A percentile compares a stretch with the other conserved stretches of the same genome.
Conservation (phyloP, 208 protist genomes). For the Jaenimonas drosophilae region DNA sequence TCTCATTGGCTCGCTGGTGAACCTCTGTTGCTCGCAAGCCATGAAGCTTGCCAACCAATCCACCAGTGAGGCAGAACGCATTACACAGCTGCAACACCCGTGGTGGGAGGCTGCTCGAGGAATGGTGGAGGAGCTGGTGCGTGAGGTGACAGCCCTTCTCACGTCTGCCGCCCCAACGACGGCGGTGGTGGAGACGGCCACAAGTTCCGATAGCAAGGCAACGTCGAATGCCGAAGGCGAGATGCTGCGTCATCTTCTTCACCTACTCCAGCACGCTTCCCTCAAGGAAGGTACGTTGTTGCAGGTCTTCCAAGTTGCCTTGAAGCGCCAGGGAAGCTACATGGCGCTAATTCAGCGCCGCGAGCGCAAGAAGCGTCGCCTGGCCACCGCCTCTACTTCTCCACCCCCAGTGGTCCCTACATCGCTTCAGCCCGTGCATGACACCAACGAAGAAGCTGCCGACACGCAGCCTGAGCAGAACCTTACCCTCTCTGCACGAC, state of each 20-base stretch:
- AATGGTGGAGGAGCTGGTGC: background rate
- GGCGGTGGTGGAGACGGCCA: background rate
- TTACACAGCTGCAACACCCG: background rate
- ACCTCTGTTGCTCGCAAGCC: conserved; percentile 24
- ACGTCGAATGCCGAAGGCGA: no score
- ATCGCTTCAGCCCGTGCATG: no score
- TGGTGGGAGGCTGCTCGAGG: background rate
- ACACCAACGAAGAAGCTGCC: no score
- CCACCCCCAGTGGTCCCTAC: no score
- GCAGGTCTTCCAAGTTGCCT: conserved; percentile 30
- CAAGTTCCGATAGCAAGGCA: no score
- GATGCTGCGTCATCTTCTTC: conserved; percentile 22
- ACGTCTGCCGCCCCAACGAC: background rate
- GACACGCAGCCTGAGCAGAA: no score
- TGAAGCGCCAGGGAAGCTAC: conserved; percentile 15
- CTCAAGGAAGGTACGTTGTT: conserved; percentile 44
- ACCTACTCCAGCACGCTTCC: conserved; percentile 40
- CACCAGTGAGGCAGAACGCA: conserved; percentile 3
- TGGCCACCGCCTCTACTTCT: no score
- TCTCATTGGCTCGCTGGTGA: conserved; percentile 22
- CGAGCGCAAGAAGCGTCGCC: no score
- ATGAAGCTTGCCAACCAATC: conserved; percentile 19
- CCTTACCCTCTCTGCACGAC: no score
- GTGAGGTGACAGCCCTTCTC: background rate
- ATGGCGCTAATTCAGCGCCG: conserved; percentile 4